A percentile compares a stretch with the other conserved stretches of the same genome.
Evolutionary conservation across 2,329 filamentous ascomycete species (phyloP).

Genomic region (Neonectria sp.): DNA sequence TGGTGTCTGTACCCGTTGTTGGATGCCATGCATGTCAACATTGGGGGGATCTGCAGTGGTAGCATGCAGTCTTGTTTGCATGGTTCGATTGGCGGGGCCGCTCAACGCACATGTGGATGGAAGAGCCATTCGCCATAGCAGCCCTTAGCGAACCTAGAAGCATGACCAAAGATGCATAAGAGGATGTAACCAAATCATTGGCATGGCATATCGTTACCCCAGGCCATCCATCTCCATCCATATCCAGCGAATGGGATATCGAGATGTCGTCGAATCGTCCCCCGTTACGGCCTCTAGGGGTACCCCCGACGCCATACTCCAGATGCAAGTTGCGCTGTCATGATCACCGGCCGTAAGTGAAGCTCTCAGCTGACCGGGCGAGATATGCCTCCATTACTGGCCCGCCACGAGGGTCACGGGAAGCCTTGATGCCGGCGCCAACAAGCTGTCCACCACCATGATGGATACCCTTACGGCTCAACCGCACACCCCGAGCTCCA

Average conservation of each 20-base stretch:
- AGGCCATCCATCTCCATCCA: slow-evolving; percentile 27
- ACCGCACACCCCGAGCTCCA: background rate
- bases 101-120: slow-evolving; percentile 18
- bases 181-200: slow-evolving; percentile 34
- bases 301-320: slow-evolving; percentile 34
- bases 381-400: slow-evolving; percentile 30
- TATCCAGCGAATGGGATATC: slow-evolving; percentile 34
- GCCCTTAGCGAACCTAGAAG: slow-evolving; percentile 33
- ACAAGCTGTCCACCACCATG: slow-evolving; percentile 27
- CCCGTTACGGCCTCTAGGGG: slow-evolving; percentile 30
- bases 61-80: slow-evolving; percentile 26
- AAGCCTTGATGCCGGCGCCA: slow-evolving; percentile 27
- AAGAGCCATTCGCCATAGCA: slow-evolving; percentile 24
- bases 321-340: slow-evolving; percentile 46
- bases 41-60: slow-evolving; percentile 18
- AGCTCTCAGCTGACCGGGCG: slow-evolving; percentile 33
- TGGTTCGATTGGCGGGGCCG: slow-evolving; percentile 44
- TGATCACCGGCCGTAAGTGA: slow-evolving; percentile 29
- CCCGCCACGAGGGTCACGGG: slow-evolving; percentile 35
- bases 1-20: slow-evolving; percentile 20
- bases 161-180: slow-evolving; percentile 41
- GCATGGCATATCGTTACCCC: slow-evolving; percentile 21
- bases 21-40: slow-evolving; percentile 38
- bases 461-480: slow-evolving; percentile 28
- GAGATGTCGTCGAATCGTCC: slow-evolving; percentile 24